These are phyloP conservation scores for Epichloe aotearoae DNA, from an alignment of 2,329 filamentous ascomycete genomes.

Conservation along the genomic window DNA sequence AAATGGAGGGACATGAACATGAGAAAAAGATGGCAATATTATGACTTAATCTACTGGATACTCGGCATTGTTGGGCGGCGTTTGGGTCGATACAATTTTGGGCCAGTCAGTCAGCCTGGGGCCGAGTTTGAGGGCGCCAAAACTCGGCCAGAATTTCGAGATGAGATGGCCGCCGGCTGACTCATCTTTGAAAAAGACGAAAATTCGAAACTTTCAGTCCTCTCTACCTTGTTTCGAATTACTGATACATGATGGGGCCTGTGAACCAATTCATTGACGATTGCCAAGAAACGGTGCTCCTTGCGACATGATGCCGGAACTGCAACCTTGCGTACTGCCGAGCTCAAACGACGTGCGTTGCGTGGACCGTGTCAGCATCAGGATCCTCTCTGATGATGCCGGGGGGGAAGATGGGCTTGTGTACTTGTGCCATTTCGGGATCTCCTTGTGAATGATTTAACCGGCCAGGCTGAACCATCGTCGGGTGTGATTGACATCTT, in stretches of 20 bases:
- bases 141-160: background rate
- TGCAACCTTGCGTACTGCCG: no score
- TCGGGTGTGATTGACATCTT: slow-evolving; percentile 13
- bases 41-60: background rate
- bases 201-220: background rate
- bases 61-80: background rate
- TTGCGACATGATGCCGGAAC: background rate
- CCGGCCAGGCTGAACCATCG: slow-evolving; percentile 1
- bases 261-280: background rate
- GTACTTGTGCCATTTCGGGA: slow-evolving; percentile 13
- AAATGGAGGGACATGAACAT: background rate
- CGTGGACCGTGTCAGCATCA: slow-evolving; percentile 18
- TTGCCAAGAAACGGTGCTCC: background rate
- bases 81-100: background rate
- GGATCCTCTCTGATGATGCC: slow-evolving; percentile 8
- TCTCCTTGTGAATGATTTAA: slow-evolving; percentile 13
- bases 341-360: slow-evolving; percentile 4
- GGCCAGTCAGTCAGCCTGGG: background rate
- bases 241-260: background rate
- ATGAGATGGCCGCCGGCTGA: background rate
- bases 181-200: background rate
- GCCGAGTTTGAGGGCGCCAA: background rate
- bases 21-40: background rate
- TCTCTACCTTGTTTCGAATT: background rate
- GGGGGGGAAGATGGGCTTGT: slow-evolving; percentile 11